Percentiles rank a stretch among this genome's conserved stretches.
These are phyloP conservation scores for Trichoderma sp. DNA, from an alignment of 2,329 filamentous ascomycete genomes.

Conservation along the genomic window DNA sequence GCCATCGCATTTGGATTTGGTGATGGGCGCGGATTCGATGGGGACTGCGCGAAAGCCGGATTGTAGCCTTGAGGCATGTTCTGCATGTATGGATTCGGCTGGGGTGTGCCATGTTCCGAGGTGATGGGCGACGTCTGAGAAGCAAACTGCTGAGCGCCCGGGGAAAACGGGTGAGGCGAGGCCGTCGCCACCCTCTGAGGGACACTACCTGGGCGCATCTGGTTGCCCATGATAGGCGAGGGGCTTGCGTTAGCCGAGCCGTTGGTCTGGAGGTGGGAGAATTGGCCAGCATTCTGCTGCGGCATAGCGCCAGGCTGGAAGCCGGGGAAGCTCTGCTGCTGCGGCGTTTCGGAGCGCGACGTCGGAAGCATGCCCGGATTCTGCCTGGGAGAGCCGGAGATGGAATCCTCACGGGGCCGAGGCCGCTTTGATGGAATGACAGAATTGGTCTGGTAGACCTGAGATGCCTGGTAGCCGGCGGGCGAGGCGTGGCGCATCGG, in stretches of 20 bases:
- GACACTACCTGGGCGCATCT: conserved; percentile 66
- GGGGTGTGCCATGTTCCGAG: conserved; percentile 73
- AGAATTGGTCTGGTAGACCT: conserved; percentile 75
- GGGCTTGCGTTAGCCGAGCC: conserved; percentile 82
- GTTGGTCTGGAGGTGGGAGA: conserved; percentile 78
- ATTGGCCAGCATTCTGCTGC: conserved; percentile 63
- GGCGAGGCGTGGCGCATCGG: conserved; percentile 79
- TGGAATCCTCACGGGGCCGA: conserved; percentile 76
- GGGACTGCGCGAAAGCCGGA: conserved; percentile 56
- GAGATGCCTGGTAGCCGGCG: conserved; percentile 44
- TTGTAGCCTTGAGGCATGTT: conserved; percentile 58
- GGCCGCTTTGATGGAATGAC: conserved; percentile 89
- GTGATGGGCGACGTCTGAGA: conserved; percentile 72
- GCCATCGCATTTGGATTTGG: conserved; percentile 53
- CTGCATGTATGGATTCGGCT: conserved; percentile 68
- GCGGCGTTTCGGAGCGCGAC: conserved; percentile 90
- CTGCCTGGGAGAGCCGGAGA: conserved; percentile 77
- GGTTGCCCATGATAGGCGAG: conserved; percentile 87
- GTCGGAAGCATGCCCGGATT: conserved; percentile 70
- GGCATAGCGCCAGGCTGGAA: conserved; percentile 64
- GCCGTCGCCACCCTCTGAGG: conserved; percentile 84
- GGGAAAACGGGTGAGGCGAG: conserved; percentile 88
- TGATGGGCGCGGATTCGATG: conserved; percentile 54
- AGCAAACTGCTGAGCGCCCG: conserved; percentile 68
- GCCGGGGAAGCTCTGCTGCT: conserved; percentile 69